Conservation (phyloP, 768 basidiomycete species). For the Epithele typhae region DNA sequence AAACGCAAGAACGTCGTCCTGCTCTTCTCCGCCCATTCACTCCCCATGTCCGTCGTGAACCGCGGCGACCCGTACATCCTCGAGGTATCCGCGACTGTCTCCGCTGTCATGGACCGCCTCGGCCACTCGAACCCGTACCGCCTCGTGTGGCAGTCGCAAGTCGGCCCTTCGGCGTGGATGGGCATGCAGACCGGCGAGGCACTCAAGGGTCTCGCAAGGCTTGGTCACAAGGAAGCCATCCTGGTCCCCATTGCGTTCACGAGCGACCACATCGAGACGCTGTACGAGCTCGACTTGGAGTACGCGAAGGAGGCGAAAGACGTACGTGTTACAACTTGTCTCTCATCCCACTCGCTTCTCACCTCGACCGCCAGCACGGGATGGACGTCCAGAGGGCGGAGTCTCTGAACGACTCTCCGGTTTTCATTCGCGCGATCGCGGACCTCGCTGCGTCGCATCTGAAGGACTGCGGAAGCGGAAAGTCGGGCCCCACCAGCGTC, state of each 20-base stretch:
- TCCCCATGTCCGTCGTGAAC: conserved; percentile 98
- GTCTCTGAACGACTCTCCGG: conserved; percentile 92
- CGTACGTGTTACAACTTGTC: conserved; percentile 44
- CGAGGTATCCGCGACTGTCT: conserved; percentile 92
- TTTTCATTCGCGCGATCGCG: conserved; percentile 91
- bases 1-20: conserved; percentile 73
- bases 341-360: background rate
- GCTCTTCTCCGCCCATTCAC: conserved; percentile 94
- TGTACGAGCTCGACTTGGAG: conserved; percentile 95
- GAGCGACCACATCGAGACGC: conserved; percentile 97
- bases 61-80: conserved; percentile 96
- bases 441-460: conserved; percentile 86
- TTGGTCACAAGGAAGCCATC: conserved; percentile 73
- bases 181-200: conserved; percentile 94
- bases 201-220: conserved; percentile 77
- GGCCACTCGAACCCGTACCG: conserved; percentile 82
- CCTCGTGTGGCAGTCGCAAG: conserved; percentile 96
- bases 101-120: conserved; percentile 88
- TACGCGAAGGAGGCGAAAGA: conserved; percentile 88
- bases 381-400: conserved; percentile 86
- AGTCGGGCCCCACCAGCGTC: conserved; percentile 57
- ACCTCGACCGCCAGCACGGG: conserved; percentile 62
- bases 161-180: conserved; percentile 97
- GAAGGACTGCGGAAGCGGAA: conserved; percentile 52
- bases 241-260: conserved; percentile 98